Percentiles rank a stretch among this genome's conserved stretches.
phyloP scores from a whole-genome alignment of 768 basidiomycete genomes.

The Coprinellus micaceus region DNA sequence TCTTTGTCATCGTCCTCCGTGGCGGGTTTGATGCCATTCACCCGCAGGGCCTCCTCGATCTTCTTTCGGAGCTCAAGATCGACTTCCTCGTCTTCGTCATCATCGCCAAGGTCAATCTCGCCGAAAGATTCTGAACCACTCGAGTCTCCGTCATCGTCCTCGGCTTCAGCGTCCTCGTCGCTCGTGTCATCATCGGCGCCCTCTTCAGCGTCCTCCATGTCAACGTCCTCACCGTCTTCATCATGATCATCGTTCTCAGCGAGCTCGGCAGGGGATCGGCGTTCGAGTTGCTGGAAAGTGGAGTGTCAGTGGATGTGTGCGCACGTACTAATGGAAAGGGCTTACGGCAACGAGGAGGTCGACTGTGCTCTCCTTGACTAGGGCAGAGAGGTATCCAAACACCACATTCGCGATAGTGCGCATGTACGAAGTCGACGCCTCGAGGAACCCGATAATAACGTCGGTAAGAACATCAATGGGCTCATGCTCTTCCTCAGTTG shows the following conservation, averaged over 20 bases:
- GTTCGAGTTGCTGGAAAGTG: slow-evolving; percentile 73
- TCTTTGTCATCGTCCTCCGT: slow-evolving; percentile 55
- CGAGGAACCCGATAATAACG: slow-evolving; percentile 84
- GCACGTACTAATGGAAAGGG: slow-evolving; percentile 15
- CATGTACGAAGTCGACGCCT: slow-evolving; percentile 76
- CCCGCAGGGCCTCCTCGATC: slow-evolving; percentile 59
- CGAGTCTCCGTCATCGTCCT: slow-evolving; percentile 30
- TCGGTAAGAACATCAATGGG: slow-evolving; percentile 87
- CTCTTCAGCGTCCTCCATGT: slow-evolving; percentile 32
- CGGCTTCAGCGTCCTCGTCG: slow-evolving; percentile 33
- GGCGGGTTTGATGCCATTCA: slow-evolving; percentile 54
- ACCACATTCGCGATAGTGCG: slow-evolving; percentile 77
- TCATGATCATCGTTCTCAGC: slow-evolving; percentile 29
- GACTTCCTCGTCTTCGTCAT: slow-evolving; percentile 44
- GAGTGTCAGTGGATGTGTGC: neutral
- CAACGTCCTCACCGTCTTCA: slow-evolving; percentile 33
- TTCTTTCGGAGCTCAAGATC: slow-evolving; percentile 65
- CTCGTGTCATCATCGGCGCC: slow-evolving; percentile 37
- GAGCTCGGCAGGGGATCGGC: slow-evolving; percentile 56
- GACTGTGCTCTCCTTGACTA: slow-evolving; percentile 65
- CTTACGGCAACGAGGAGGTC: slow-evolving; percentile 80
- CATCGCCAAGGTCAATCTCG: slow-evolving; percentile 25
- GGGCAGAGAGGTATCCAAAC: slow-evolving; percentile 68
- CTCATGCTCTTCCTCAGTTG: slow-evolving; percentile 23
- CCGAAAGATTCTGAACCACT: slow-evolving; percentile 11